Percentiles rank a stretch among this genome's conserved stretches.
phyloP scores from a whole-genome alignment of 2,329 filamentous ascomycete genomes.

The Pseudogymnoascus sp. region DNA sequence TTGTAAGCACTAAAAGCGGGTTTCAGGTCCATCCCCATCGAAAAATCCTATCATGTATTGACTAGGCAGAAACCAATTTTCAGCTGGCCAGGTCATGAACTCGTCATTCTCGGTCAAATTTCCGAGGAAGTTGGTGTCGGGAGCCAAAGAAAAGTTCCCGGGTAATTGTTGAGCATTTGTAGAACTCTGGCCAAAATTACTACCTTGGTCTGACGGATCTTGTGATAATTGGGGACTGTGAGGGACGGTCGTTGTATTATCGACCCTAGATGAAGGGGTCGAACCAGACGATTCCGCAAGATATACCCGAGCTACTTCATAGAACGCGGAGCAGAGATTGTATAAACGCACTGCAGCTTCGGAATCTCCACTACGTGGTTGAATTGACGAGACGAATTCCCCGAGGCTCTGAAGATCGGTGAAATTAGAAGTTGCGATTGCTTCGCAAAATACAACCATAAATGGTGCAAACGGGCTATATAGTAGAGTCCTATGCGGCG shows the following conservation, averaged over 20 bases:
- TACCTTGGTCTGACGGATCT: slow-evolving; percentile 27
- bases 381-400: slow-evolving; percentile 35
- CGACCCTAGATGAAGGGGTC: slow-evolving; percentile 32
- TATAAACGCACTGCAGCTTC: slow-evolving; percentile 40
- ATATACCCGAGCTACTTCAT: slow-evolving; percentile 29
- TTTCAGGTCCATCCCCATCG: slow-evolving; percentile 33
- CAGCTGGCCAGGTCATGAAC: slow-evolving; percentile 29
- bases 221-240: not conserved
- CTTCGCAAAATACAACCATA: slow-evolving; percentile 17
- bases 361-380: slow-evolving; percentile 25
- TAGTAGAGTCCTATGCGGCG: slow-evolving; percentile 11
- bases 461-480: slow-evolving; percentile 18
- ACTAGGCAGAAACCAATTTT: slow-evolving; percentile 42
- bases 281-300: slow-evolving; percentile 39
- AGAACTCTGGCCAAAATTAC: slow-evolving; percentile 17
- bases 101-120: not conserved
- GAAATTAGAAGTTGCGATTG: slow-evolving; percentile 29
- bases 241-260: not conserved
- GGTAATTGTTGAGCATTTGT: not conserved
- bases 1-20: not conserved
- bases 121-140: slow-evolving; percentile 3
- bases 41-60: slow-evolving; percentile 41
- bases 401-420: slow-evolving; percentile 35
- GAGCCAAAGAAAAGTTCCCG: slow-evolving; percentile 5
- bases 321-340: slow-evolving; percentile 38